These are phyloP conservation scores for Cladosporium sp. DNA, from an alignment of 2,329 filamentous ascomycete species.

Conservation along the genomic window DNA sequence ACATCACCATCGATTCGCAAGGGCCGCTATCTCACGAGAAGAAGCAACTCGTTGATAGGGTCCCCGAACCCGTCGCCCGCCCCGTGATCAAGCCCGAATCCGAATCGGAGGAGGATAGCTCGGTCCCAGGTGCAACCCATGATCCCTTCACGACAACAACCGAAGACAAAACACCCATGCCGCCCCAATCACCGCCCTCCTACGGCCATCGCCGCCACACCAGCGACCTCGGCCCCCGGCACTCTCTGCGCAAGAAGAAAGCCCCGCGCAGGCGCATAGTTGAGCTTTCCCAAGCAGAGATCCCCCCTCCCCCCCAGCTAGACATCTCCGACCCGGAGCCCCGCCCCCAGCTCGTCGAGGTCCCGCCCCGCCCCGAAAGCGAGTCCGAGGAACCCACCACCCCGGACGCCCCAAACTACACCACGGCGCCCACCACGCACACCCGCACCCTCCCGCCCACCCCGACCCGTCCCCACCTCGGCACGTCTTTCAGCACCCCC, in stretches of 20 bases:
- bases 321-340: constrained; percentile 16
- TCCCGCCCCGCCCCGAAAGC: constrained; percentile 22
- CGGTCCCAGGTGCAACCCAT: constrained; percentile 21
- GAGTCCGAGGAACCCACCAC: constrained; percentile 23
- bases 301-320: constrained; percentile 11
- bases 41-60: constrained; percentile 76
- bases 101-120: constrained; percentile 52
- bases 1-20: constrained; percentile 79
- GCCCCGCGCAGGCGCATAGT: constrained; percentile 52
- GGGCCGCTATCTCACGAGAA: constrained; percentile 80
- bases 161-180: not conserved
- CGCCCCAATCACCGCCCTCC: constrained; percentile 1
- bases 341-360: constrained; percentile 23
- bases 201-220: constrained; percentile 22
- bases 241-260: constrained; percentile 50
- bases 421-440: constrained; percentile 17
- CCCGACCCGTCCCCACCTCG: constrained; percentile 21
- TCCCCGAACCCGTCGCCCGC: constrained; percentile 65
- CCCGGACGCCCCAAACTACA: constrained; percentile 14
- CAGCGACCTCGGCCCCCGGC: constrained; percentile 25
- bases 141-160: not conserved
- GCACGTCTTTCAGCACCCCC: constrained; percentile 25
- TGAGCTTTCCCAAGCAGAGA: constrained; percentile 47
- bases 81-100: constrained; percentile 68
- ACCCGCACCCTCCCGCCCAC: constrained; percentile 11